These are phyloP conservation scores for Spatholobus suberectus DNA, from an alignment of 306 rosid species.

Conservation along the genomic window DNA sequence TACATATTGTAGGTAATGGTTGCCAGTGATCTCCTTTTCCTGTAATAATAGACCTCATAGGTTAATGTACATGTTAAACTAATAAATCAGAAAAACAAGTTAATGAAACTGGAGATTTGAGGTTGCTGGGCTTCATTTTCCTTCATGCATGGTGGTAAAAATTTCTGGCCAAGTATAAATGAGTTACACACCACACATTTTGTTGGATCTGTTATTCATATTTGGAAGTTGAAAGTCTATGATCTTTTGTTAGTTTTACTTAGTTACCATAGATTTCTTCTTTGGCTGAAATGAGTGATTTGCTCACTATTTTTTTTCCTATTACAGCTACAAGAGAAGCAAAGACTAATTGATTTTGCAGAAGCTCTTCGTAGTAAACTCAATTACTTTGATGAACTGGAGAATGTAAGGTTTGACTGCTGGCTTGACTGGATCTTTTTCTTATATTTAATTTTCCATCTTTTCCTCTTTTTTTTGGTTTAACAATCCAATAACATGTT, in stretches of 20 bases:
- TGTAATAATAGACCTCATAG: constrained; percentile 7
- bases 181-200: constrained; percentile 19
- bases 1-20: constrained; percentile 21
- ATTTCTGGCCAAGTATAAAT: background rate
- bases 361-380: constrained; percentile 97
- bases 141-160: background rate
- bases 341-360: constrained; percentile 83
- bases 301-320: constrained; percentile 33
- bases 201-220: constrained; percentile 29
- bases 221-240: constrained; percentile 14
- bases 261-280: constrained; percentile 11
- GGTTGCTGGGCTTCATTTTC: constrained; percentile 15
- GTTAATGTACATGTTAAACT: constrained; percentile 12
- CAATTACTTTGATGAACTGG: constrained; percentile 98
- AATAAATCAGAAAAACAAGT: constrained; percentile 7
- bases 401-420: constrained; percentile 99
- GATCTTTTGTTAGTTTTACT: background rate
- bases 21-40: background rate
- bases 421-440: constrained; percentile 67
- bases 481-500: constrained; percentile 11
- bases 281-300: constrained; percentile 36
- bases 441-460: constrained; percentile 29
- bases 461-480: background rate
- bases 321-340: constrained; percentile 89
- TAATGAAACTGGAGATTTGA: background rate